Conservation (phyloP, 2,329 filamentous ascomycete species). For the Beauveria scarabaeidicola region DNA sequence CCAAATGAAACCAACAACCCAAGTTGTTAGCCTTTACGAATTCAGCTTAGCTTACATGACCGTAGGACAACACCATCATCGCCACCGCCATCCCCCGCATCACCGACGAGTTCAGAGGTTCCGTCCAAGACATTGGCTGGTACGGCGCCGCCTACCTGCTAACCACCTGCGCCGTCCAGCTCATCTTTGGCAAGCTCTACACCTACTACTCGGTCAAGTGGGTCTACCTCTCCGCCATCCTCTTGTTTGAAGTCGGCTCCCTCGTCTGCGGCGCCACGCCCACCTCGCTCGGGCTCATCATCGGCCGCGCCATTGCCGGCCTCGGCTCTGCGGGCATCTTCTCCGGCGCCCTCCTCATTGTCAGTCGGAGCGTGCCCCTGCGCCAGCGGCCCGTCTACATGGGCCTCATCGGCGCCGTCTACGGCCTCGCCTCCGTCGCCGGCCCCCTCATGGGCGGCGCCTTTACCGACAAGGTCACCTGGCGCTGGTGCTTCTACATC, state of each 20-base stretch:
- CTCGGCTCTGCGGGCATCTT: slow-evolving; percentile 32
- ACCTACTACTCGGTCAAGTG: slow-evolving; percentile 44
- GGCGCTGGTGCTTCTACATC: slow-evolving; percentile 25
- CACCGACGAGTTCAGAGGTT: slow-evolving; percentile 24
- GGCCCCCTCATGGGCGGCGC: slow-evolving; percentile 17
- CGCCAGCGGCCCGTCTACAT: slow-evolving; percentile 27
- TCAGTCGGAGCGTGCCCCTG: slow-evolving; percentile 15
- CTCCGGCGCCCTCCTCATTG: slow-evolving; percentile 34
- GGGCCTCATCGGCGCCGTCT: slow-evolving; percentile 31
- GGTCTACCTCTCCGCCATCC: slow-evolving; percentile 24
- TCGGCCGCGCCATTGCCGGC: slow-evolving; percentile 16
- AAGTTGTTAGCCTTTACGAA: too few species aligned
- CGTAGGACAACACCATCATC: slow-evolving; percentile 28
- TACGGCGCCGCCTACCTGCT: slow-evolving; percentile 35
- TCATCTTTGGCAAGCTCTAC: slow-evolving; percentile 43
- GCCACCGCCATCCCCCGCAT: slow-evolving; percentile 30
- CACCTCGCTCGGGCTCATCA: slow-evolving; percentile 14
- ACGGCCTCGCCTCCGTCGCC: slow-evolving; percentile 26
- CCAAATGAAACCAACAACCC: too few species aligned
- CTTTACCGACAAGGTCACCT: slow-evolving; percentile 19
- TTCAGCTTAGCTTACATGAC: background rate
- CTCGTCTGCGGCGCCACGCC: slow-evolving; percentile 21
- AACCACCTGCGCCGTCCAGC: slow-evolving; percentile 41
- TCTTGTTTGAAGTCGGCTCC: slow-evolving; percentile 30
- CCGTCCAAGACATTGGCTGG: slow-evolving; percentile 36